Evolutionary conservation across 495 filamentous ascomycete species (phyloP).

Genomic region (Penicillium ochrochloron): DNA sequence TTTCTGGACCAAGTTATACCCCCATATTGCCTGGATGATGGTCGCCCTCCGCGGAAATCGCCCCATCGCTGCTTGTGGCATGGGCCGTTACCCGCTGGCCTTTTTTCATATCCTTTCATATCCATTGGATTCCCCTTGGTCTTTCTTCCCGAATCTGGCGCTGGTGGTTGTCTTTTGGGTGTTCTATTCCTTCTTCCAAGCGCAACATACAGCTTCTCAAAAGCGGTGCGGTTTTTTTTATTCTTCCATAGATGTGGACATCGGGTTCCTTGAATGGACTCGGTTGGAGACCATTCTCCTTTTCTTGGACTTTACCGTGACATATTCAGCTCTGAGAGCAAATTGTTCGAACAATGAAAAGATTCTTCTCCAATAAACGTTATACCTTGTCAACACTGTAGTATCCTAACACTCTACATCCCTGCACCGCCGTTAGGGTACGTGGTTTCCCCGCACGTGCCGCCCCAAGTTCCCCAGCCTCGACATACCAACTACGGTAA

Average conservation of each 20-base stretch:
- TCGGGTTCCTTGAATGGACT: background rate
- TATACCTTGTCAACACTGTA: background rate
- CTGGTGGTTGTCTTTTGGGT: conserved; percentile 47
- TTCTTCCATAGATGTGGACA: conserved; percentile 35
- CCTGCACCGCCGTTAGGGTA: background rate
- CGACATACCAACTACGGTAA: conserved; percentile 5
- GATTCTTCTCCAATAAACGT: background rate
- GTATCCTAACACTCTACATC: background rate
- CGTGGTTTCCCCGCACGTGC: conserved; percentile 18
- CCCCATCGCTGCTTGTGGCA: conserved; percentile 7
- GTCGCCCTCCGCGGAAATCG: conserved; percentile 8
- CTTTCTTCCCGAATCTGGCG: conserved; percentile 36
- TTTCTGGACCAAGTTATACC: background rate
- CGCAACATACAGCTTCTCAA: conserved; percentile 34
- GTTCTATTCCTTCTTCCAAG: conserved; percentile 34
- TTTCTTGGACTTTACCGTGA: conserved; percentile 21
- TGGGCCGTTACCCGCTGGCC: conserved; percentile 10
- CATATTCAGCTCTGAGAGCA: conserved; percentile 36
- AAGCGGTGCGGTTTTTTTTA: conserved; percentile 25
- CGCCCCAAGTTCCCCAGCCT: conserved; percentile 4
- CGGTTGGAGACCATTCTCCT: conserved; percentile 17
- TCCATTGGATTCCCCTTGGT: conserved; percentile 22
- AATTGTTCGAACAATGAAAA: conserved; percentile 18
- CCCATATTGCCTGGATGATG: conserved; percentile 4
- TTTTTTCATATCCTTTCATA: conserved; percentile 23